Evolutionary conservation across 306 rosid species (phyloP).

Genomic region (Citrullus colocynthis): DNA sequence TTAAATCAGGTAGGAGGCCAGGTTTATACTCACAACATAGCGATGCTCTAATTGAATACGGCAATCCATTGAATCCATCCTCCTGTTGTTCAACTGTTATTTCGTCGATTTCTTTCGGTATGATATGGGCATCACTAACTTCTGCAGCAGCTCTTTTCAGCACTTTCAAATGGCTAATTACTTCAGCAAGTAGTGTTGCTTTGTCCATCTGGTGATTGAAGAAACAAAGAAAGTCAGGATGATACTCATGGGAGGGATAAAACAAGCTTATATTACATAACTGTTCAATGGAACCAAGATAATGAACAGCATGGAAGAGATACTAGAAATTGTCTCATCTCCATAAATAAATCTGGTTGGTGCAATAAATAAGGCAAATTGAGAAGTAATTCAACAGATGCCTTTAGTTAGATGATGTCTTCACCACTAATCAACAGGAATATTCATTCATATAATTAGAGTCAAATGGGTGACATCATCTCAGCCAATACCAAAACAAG

Average conservation of each 20-base stretch:
- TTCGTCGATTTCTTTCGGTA: constrained; percentile 53
- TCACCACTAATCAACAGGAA: neutral
- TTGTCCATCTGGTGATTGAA: constrained; percentile 54
- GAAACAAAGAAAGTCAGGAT: neutral
- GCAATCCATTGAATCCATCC: constrained; percentile 31
- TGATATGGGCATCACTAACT: constrained; percentile 36
- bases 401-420: neutral
- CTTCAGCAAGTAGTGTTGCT: constrained; percentile 61
- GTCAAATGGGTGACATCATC: neutral
- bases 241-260: neutral
- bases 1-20: constrained; percentile 43
- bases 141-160: constrained; percentile 42
- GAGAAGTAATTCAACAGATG: neutral
- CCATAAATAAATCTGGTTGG: neutral
- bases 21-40: constrained; percentile 57
- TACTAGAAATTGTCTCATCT: neutral
- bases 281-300: neutral
- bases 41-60: constrained; percentile 46
- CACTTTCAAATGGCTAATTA: constrained; percentile 42
- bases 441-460: neutral
- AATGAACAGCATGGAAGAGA: neutral
- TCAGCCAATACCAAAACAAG: neutral
- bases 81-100: constrained; percentile 50
- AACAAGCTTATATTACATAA: neutral
- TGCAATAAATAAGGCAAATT: neutral